Evolutionary conservation across 2,329 filamentous ascomycete species (phyloP), one percentile per base, ranked within the genome.

Genomic region (Clathrospora elynae): DNA sequence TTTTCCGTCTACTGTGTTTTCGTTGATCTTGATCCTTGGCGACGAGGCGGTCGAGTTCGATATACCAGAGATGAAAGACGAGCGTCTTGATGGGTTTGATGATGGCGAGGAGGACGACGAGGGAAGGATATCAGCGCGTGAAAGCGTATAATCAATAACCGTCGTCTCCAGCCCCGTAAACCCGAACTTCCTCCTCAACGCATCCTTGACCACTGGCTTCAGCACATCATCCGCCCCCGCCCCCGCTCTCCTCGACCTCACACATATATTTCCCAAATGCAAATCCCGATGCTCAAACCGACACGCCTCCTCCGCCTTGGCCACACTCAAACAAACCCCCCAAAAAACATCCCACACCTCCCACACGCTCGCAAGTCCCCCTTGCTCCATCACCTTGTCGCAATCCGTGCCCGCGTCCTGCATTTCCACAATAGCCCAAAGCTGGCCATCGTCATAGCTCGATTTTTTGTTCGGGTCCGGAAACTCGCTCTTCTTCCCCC

Each of bases 141-240:
- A 85, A 23, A 86, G 75, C 1, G 83, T 85, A 64, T 86, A 86
- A 62, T 86, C 83, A 53, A 86, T 86, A 16, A 86, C 76, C 0
- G 83, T 85, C 1, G 81, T 81, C 53, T 83, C 79, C 3, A 85
- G 66, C 1, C 73, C 72, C 10, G 79, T 81, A 42, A 81, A 74
- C 2, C 76, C 75, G 16, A 84, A 61, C 28, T 73, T 77, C 14
- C 62, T 59, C 10, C 54, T 53, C 8, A 64, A 28, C 4, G 66
- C 64, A 12, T 61, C 57, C n/a, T 70, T 70, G 44, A 75, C 67
- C 2, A 64, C 47, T 1, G 58, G 54, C 11, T 60, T 35, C 12
- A 46, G 43, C 23, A 68, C 60, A 12, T 65, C 66, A 12, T 65
- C 66, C n/a, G 59, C 48, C 9, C 46, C 46, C 10, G 44, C 25